phyloP scores from a whole-genome alignment of 2,329 filamentous ascomycete genomes.

The Aspergillus spinulosporus region DNA sequence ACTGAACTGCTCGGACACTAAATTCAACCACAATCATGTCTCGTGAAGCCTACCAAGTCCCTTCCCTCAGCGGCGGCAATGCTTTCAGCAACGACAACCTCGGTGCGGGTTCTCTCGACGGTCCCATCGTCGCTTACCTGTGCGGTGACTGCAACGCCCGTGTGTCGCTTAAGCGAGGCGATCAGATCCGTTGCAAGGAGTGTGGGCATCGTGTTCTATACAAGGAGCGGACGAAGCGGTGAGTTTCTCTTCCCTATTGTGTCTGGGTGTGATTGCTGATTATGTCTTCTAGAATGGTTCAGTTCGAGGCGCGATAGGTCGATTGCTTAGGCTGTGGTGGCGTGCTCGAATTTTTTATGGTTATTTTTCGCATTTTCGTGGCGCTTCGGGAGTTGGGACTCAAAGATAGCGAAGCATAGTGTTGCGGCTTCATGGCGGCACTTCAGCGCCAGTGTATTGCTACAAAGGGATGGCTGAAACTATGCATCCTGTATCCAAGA shows the following conservation, averaged over 20 bases:
- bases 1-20: neutral
- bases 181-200: slow-evolving; percentile 83
- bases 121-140: slow-evolving; percentile 65
- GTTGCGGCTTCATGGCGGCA: neutral
- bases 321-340: neutral
- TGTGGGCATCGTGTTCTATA: slow-evolving; percentile 95
- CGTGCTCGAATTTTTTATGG: slow-evolving; percentile 13
- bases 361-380: slow-evolving; percentile 33
- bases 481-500: neutral
- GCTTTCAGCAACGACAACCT: slow-evolving; percentile 45
- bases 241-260: slow-evolving; percentile 38
- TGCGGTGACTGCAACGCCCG: slow-evolving; percentile 84
- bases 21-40: slow-evolving; percentile 49
- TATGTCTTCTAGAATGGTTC: slow-evolving; percentile 73
- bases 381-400: slow-evolving; percentile 31
- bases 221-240: slow-evolving; percentile 98
- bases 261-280: neutral
- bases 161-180: slow-evolving; percentile 72
- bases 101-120: slow-evolving; percentile 48
- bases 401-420: neutral
- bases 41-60: slow-evolving; percentile 76
- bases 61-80: slow-evolving; percentile 51
- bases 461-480: neutral
- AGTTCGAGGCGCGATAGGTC: slow-evolving; percentile 89
- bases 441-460: neutral